These are phyloP conservation scores for Chalaropsis thielavioides DNA, from an alignment of 2,329 filamentous ascomycete species.

Conservation along the genomic window DNA sequence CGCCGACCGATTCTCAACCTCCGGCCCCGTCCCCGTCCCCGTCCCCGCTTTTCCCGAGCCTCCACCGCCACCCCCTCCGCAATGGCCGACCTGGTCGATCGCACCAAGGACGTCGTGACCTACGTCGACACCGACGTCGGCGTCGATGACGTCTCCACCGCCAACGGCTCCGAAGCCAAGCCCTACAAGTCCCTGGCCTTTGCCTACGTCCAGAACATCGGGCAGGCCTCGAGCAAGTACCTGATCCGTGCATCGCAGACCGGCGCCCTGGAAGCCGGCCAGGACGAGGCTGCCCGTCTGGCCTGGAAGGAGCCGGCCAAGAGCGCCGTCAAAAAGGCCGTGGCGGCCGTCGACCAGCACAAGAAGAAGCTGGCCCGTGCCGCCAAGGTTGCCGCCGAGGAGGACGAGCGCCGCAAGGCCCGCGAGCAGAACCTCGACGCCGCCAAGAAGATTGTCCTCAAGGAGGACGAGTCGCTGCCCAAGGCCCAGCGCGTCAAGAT, in stretches of 20 bases:
- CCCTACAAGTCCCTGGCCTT: constrained; percentile 72
- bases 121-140: constrained; percentile 75
- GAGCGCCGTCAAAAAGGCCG: constrained; percentile 73
- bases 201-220: constrained; percentile 59
- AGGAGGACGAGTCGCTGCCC: constrained; percentile 58
- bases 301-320: constrained; percentile 74
- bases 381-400: constrained; percentile 54
- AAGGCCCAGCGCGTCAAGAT: constrained; percentile 63
- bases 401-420: constrained; percentile 58
- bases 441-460: constrained; percentile 58
- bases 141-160: constrained; percentile 46
- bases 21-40: too few relatives aligned
- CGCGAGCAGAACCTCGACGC: constrained; percentile 55
- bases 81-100: constrained; percentile 38
- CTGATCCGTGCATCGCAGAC: constrained; percentile 53
- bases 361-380: constrained; percentile 77
- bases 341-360: constrained; percentile 56
- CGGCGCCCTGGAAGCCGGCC: constrained; percentile 43
- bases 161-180: constrained; percentile 53
- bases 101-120: constrained; percentile 36
- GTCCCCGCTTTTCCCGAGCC: not conserved
- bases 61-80: constrained; percentile 14
- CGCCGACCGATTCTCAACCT: too few relatives aligned
- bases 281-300: constrained; percentile 47
- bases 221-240: constrained; percentile 42